Evolutionary conservation across 2,329 filamentous ascomycete species (phyloP).

Genomic region (Alternaria brassicicola): DNA sequence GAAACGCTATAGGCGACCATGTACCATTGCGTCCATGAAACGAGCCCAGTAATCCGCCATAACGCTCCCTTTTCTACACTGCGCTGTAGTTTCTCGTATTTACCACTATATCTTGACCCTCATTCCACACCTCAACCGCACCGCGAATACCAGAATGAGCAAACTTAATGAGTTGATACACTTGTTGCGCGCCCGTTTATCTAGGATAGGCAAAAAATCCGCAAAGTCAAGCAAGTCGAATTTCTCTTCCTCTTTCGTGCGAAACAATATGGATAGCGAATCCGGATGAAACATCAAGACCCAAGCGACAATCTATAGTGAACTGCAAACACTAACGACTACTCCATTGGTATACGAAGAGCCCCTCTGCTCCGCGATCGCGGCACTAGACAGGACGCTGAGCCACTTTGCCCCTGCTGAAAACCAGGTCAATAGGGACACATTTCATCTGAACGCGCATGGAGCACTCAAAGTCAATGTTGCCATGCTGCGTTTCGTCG

Average conservation of each 20-base stretch:
- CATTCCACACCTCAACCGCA: background rate
- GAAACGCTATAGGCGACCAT: background rate
- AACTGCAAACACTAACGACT: background rate
- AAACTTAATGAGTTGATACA: constrained; percentile 2
- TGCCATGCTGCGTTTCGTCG: constrained; percentile 6
- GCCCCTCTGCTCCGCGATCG: background rate
- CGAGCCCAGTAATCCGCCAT: background rate
- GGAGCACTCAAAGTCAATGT: constrained; percentile 9
- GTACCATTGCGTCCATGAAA: background rate
- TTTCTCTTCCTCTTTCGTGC: background rate
- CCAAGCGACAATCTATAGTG: background rate
- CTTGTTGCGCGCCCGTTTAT: background rate
- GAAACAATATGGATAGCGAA: background rate
- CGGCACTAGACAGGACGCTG: background rate
- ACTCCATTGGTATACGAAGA: background rate
- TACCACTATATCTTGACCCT: background rate
- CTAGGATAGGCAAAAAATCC: background rate
- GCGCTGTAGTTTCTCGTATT: background rate
- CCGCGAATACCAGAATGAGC: background rate
- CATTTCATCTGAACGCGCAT: background rate
- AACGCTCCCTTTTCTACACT: background rate
- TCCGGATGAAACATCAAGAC: background rate
- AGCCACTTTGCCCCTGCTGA: background rate
- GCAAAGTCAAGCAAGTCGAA: background rate
- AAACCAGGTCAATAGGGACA: background rate